Evolutionary conservation across 1,139 yeast genomes (phyloP), one percentile per base, ranked within the genome.

Genomic region (Zygoascus sp.): DNA sequence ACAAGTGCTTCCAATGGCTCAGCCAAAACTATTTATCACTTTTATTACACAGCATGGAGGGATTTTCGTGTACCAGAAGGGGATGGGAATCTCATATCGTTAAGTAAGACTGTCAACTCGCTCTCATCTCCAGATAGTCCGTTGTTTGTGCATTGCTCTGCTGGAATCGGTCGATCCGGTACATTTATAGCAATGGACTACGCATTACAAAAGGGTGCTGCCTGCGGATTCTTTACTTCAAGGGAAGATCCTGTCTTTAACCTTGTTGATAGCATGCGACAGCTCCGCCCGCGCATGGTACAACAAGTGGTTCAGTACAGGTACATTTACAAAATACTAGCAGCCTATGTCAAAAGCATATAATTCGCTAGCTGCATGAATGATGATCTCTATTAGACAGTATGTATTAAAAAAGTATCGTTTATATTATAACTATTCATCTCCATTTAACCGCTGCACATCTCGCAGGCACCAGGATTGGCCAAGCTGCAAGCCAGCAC

Each of bases 401-500:
- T 30, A 30, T 30, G 13, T 30, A n/a, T n/a, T n/a, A n/a, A n/a
- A n/a, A 7, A 30, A 2, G 34, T 30, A n/a, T 30, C 34, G 13
- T 30, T n/a, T 30, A 30, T 30, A 30, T 30, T 30, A 15, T 11
- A 11, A 3, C 4, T 3, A 11, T n/a, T 13, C 34, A 3, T 15
- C 8, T n/a, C 17, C 17, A n/a, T 30, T 70, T 74, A 92, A 74
- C 97, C 97, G 53, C 97, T 90, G 75, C 98, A 92, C 98, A 92
- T 92, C 65, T 92, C 92, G 72, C 98, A 92, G 42, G 97, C 80
- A 70, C 87, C 97, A 51, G 97, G 97, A 73, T 92, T 92, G 67
- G 85, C 81, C 67, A 92, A 89, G 48, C 97, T 95, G 75, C 98
- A 92, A 37, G 97, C 96, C 70, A 92, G 80, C 38, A 84, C 97